These are phyloP conservation scores for Corymbia citriodora DNA, from an alignment of 441 rosid genomes.

Conservation along the genomic window DNA sequence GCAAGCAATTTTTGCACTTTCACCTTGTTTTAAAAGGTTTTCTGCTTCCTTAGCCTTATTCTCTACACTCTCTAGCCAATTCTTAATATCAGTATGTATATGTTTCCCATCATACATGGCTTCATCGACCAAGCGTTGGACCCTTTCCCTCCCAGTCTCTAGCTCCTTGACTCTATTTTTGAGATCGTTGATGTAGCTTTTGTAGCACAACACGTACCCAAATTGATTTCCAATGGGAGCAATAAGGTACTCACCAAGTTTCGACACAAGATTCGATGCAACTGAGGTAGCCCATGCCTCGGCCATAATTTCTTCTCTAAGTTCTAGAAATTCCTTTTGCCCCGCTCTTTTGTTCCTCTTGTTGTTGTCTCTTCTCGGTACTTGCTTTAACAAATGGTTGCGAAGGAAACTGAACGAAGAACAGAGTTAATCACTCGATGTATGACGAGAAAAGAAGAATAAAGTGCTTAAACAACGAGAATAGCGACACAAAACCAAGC, in stretches of 20 bases:
- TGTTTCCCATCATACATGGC: accelerated
- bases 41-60: accelerated
- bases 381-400: not conserved
- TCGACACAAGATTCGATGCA: not conserved
- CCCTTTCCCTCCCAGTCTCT: not conserved
- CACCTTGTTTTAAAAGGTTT: accelerated
- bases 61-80: not conserved
- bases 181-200: accelerated
- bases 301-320: too few relatives aligned
- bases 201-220: not conserved
- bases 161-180: accelerated
- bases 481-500: too few relatives aligned
- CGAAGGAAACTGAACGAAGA: not conserved
- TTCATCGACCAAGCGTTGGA: accelerated
- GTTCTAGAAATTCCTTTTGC: not conserved
- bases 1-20: not conserved
- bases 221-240: not conserved
- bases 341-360: too few relatives aligned
- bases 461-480: too few relatives aligned
- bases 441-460: too few relatives aligned
- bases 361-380: too few relatives aligned
- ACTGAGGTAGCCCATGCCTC: not conserved
- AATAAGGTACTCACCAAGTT: accelerated
- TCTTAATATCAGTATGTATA: accelerated
- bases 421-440: too few relatives aligned